These are phyloP conservation scores for Pseudogymnoascus sp. DNA, from an alignment of 2,329 filamentous ascomycete genomes.

Conservation along the genomic window DNA sequence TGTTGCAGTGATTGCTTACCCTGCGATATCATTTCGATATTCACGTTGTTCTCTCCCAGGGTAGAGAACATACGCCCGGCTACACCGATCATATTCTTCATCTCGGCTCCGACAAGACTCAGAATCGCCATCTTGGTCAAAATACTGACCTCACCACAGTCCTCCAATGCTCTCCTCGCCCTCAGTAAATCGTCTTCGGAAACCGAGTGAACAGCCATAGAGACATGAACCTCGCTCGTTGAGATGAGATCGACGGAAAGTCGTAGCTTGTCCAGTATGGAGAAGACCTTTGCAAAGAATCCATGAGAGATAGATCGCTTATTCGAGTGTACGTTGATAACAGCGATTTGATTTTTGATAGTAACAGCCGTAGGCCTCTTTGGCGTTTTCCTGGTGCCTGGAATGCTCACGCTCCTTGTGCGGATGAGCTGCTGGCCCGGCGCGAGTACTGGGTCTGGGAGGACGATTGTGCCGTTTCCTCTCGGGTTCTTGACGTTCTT, in stretches of 20 bases:
- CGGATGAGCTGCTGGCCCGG: constrained; percentile 51
- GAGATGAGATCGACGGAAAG: constrained; percentile 95
- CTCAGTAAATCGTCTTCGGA: constrained; percentile 57
- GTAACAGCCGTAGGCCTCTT: constrained; percentile 85
- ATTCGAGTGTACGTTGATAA: constrained; percentile 97
- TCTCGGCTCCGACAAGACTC: constrained; percentile 86
- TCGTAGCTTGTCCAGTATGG: constrained; percentile 77
- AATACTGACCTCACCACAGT: constrained; percentile 85
- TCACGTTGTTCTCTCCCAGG: constrained; percentile 86
- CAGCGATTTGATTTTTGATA: constrained; percentile 93
- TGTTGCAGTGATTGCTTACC: constrained; percentile 47
- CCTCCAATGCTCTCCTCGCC: constrained; percentile 65
- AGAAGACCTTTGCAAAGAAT: constrained; percentile 91
- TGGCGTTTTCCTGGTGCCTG: constrained; percentile 46
- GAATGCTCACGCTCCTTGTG: constrained; percentile 39
- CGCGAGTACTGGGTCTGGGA: constrained; percentile 61
- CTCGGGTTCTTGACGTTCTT: constrained; percentile 87
- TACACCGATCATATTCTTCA: constrained; percentile 97
- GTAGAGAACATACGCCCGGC: constrained; percentile 93
- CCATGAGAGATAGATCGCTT: constrained; percentile 93
- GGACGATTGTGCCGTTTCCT: constrained; percentile 72
- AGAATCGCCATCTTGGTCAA: constrained; percentile 91
- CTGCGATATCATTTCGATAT: constrained; percentile 99
- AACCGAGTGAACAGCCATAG: constrained; percentile 83
- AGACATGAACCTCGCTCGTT: constrained; percentile 93